Percentiles rank a stretch among this genome's conserved stretches.
Evolutionary conservation across 169 alveolate genomes (phyloP).

Genomic region (Plasmodium fragile): DNA sequence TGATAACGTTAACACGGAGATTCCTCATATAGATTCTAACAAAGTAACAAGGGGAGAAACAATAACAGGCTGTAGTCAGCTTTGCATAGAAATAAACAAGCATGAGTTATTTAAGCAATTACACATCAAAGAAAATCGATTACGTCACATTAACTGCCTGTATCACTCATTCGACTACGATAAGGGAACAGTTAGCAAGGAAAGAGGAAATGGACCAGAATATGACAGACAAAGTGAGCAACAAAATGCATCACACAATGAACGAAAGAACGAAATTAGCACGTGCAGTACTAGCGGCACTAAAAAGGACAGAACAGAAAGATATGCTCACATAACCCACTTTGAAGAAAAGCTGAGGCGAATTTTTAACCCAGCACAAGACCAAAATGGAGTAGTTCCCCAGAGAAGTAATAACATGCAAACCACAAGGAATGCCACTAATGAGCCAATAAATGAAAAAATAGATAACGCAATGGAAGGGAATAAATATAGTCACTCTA

Average conservation of each 20-base stretch:
- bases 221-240: not conserved
- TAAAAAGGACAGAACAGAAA: not conserved
- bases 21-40: not conserved
- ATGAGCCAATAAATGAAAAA: not conserved
- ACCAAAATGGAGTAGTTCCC: not conserved
- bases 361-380: not conserved
- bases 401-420: not conserved
- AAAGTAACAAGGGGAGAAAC: not conserved
- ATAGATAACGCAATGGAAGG: not conserved
- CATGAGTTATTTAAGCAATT: conserved; percentile 46
- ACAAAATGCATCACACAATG: not conserved
- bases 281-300: not conserved
- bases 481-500: not conserved
- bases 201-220: conserved; percentile 10
- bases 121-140: conserved; percentile 45
- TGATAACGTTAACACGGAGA: not conserved
- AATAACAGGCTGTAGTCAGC: conserved; percentile 29
- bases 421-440: not conserved
- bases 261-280: not conserved
- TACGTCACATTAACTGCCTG: conserved; percentile 16
- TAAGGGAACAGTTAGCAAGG: conserved; percentile 7
- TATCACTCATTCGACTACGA: conserved; percentile 65
- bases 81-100: conserved; percentile 46
- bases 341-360: conserved; percentile 27
- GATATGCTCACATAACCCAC: not conserved